Conservation (phyloP, 768 basidiomycete genomes). For the Boletus eberwhitei region DNA sequence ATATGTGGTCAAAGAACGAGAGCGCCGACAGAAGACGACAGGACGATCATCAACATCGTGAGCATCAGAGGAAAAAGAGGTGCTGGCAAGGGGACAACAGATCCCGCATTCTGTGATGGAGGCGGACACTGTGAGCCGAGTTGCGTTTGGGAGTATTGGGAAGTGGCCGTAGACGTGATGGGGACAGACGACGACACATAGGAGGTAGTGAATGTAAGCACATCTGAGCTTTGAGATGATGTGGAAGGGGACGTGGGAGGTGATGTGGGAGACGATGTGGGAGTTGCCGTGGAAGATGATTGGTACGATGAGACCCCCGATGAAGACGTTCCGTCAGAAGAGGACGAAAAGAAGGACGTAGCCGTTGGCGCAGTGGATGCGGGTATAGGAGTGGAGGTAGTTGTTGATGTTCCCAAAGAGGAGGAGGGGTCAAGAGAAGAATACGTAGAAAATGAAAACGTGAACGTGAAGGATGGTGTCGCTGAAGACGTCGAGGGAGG, state of each 20-base stretch:
- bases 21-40: slow-evolving; percentile 26
- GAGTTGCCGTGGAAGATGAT: neutral
- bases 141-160: slow-evolving; percentile 17
- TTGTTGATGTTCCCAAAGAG: neutral
- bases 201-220: neutral
- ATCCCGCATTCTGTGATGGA: slow-evolving; percentile 6
- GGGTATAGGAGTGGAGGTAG: neutral
- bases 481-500: neutral
- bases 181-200: neutral
- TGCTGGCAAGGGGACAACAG: slow-evolving; percentile 1
- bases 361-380: neutral
- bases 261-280: neutral
- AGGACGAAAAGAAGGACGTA: neutral
- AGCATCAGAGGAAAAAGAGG: slow-evolving; percentile 18
- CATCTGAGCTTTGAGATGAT: neutral
- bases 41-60: slow-evolving; percentile 24
- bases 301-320: neutral
- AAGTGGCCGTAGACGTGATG: neutral
- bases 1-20: slow-evolving; percentile 20
- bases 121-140: slow-evolving; percentile 25
- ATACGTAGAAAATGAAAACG: neutral
- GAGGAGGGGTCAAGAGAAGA: neutral
- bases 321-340: neutral
- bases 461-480: neutral
- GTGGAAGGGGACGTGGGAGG: neutral